Percentiles rank a stretch among this genome's conserved stretches.
Evolutionary conservation across 768 basidiomycete genomes (phyloP).

Genomic region (Tulasnella sp.): DNA sequence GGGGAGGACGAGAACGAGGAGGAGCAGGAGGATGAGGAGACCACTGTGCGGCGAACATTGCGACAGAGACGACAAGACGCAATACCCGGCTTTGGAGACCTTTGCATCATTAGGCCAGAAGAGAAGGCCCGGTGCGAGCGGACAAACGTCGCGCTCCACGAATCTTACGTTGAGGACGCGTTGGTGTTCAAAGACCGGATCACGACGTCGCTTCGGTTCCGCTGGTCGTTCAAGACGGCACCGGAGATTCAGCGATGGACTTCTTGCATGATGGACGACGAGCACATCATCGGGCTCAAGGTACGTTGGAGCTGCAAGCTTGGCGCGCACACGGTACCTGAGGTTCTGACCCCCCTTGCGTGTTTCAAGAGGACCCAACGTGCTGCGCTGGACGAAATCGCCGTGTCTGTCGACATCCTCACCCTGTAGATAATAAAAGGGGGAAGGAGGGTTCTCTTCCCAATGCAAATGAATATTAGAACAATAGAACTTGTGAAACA

Average conservation of each 20-base stretch:
- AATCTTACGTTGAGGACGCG: background rate
- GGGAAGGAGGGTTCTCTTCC: background rate
- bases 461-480: conserved; percentile 1
- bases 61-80: background rate
- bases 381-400: background rate
- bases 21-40: background rate
- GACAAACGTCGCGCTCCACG: background rate
- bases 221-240: conserved; percentile 13
- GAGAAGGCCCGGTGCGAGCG: conserved; percentile 14
- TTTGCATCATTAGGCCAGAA: background rate
- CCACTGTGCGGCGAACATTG: background rate
- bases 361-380: background rate
- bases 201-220: conserved; percentile 11
- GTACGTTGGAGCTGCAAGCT: background rate
- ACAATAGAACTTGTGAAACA: background rate
- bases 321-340: background rate
- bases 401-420: background rate
- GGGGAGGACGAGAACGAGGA: conserved; percentile 2
- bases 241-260: background rate
- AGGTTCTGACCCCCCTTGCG: background rate
- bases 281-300: conserved; percentile 26
- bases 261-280: conserved; percentile 7
- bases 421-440: background rate
- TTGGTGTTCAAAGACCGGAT: conserved; percentile 8
- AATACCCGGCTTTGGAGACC: background rate